phyloP scores from a whole-genome alignment of 352 stramenopile genomes.

The Globisporangium yorkense region DNA sequence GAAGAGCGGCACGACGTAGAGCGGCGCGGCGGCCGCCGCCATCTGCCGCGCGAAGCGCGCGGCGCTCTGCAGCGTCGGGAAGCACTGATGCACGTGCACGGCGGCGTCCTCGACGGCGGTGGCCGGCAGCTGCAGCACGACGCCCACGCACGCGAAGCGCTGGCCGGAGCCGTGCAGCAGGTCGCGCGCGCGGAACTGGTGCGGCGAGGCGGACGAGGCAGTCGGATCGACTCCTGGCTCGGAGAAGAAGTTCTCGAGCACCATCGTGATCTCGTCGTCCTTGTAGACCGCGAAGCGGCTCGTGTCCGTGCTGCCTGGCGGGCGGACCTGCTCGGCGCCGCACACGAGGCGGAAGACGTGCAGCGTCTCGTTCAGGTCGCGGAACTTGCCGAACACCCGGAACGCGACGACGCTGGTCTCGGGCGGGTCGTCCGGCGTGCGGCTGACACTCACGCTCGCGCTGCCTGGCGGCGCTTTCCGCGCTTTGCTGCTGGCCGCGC shows the following conservation, averaged over 20 bases:
- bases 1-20: slow-evolving; percentile 75
- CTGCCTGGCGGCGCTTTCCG: background rate
- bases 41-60: slow-evolving; percentile 68
- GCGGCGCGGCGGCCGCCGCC: slow-evolving; percentile 22
- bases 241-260: slow-evolving; percentile 58
- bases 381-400: slow-evolving; percentile 70
- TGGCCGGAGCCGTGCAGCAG: slow-evolving; percentile 53
- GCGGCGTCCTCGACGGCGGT: slow-evolving; percentile 42
- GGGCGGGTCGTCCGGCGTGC: background rate
- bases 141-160: slow-evolving; percentile 65
- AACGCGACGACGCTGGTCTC: slow-evolving; percentile 35
- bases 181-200: slow-evolving; percentile 46
- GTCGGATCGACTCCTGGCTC: background rate
- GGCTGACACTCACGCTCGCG: background rate
- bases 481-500: background rate
- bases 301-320: slow-evolving; percentile 26
- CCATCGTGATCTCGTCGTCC: slow-evolving; percentile 79
- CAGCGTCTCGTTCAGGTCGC: slow-evolving; percentile 49
- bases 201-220: background rate
- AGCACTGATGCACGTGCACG: slow-evolving; percentile 78
- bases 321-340: slow-evolving; percentile 32
- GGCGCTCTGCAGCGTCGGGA: slow-evolving; percentile 71
- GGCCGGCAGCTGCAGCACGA: slow-evolving; percentile 21
- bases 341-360: slow-evolving; percentile 69
- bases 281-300: slow-evolving; percentile 74